These are phyloP conservation scores for Mycena galericulata DNA, from an alignment of 768 basidiomycete species.

Conservation along the genomic window DNA sequence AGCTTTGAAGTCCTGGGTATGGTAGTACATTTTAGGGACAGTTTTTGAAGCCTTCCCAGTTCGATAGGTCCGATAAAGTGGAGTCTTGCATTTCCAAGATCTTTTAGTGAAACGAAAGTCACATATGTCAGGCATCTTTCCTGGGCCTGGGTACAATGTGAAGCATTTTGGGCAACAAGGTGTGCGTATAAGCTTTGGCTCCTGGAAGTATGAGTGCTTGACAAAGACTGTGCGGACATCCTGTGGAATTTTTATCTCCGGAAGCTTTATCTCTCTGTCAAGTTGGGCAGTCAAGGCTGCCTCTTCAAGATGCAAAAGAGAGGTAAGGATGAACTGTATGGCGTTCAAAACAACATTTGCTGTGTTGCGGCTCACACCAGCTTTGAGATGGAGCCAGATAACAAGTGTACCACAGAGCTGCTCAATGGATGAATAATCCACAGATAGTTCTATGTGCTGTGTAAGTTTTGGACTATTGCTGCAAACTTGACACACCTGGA, in stretches of 20 bases:
- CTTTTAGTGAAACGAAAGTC: not conserved
- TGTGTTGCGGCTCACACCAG: too few species aligned
- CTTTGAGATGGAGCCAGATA: too few species aligned
- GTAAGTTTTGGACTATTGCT: too few species aligned
- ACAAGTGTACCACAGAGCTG: too few species aligned
- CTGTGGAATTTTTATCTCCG: not conserved
- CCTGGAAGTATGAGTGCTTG: not conserved
- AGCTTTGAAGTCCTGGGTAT: constrained; percentile 16
- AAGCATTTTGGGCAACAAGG: constrained; percentile 20
- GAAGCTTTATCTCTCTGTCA: not conserved
- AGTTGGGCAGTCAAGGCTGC: not conserved
- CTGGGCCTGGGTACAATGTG: not conserved
- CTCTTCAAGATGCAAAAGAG: too few species aligned
- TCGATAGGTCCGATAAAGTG: not conserved
- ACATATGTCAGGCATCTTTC: not conserved
- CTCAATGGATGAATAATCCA: too few species aligned
- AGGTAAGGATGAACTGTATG: not conserved
- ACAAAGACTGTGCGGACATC: constrained; percentile 5
- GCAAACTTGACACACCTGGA: too few species aligned
- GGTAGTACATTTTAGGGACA: constrained; percentile 2
- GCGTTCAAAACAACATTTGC: too few species aligned
- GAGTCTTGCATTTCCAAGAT: not conserved
- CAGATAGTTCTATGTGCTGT: too few species aligned
- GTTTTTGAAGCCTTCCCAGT: not conserved
- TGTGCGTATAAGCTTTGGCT: constrained; percentile 18